These are phyloP conservation scores for Hansenula lynferdii DNA, from an alignment of 1,139 yeast genomes.

Conservation along the genomic window DNA sequence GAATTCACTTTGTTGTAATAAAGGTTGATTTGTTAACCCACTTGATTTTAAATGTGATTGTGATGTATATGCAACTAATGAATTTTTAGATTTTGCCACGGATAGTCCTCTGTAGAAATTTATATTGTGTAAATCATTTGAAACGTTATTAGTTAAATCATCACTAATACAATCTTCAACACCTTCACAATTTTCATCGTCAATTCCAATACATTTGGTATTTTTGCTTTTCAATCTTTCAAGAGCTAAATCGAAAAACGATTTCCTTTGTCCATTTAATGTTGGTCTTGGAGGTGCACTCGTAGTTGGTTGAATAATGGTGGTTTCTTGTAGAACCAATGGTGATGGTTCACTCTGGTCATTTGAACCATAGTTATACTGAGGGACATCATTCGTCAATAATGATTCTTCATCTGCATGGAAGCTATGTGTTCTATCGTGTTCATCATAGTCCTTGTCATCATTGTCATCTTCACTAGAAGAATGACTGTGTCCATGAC, in stretches of 20 bases:
- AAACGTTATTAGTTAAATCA: constrained; percentile 14
- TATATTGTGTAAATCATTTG: constrained; percentile 21
- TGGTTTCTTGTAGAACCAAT: constrained; percentile 4
- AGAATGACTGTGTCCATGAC: constrained; percentile 8
- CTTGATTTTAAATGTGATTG: background rate
- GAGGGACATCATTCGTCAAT: constrained; percentile 1
- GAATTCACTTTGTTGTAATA: background rate
- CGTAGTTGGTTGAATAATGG: constrained; percentile 1
- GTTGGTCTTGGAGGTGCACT: background rate
- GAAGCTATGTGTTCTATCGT: constrained; percentile 10
- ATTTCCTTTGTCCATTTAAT: background rate
- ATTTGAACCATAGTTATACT: background rate
- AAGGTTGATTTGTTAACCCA: background rate
- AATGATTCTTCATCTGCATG: constrained; percentile 9
- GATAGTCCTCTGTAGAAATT: constrained; percentile 19
- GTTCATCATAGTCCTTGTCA: constrained; percentile 13
- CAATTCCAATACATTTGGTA: constrained; percentile 15
- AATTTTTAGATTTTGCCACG: constrained; percentile 6
- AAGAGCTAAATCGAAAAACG: constrained; percentile 2
- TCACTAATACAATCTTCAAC: constrained; percentile 11
- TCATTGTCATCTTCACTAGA: constrained; percentile 8
- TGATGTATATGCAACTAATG: constrained; percentile 20
- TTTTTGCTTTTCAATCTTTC: background rate
- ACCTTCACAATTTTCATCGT: constrained; percentile 17
- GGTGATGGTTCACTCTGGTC: constrained; percentile 17